A percentile compares a stretch with the other conserved stretches of the same genome.
phyloP scores from a whole-genome alignment of 1,139 yeast species.

The Komagataea norvegica region DNA sequence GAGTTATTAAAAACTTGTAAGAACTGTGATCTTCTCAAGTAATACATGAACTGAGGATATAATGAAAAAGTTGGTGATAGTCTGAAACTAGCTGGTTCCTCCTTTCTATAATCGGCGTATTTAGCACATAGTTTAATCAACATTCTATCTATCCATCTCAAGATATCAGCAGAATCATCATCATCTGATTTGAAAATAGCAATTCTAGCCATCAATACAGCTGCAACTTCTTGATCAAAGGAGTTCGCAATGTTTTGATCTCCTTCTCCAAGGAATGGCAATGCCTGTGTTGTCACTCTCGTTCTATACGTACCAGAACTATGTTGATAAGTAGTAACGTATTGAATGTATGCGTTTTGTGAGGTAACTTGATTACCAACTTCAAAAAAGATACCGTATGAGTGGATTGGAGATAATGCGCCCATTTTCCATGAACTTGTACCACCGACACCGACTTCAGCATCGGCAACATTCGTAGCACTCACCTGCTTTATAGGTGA shows the following conservation, averaged over 20 bases:
- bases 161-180: conserved; percentile 66
- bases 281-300: conserved; percentile 85
- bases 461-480: conserved; percentile 75
- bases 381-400: conserved; percentile 87
- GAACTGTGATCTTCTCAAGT: conserved; percentile 93
- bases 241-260: conserved; percentile 50
- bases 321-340: conserved; percentile 74
- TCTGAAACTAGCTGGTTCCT: conserved; percentile 70
- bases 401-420: conserved; percentile 76
- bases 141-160: conserved; percentile 83
- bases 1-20: conserved; percentile 95
- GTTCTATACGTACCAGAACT: conserved; percentile 78
- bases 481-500: conserved; percentile 53
- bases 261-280: conserved; percentile 40
- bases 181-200: conserved; percentile 88
- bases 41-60: conserved; percentile 94
- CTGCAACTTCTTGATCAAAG: conserved; percentile 99
- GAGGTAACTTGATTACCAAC: conserved; percentile 52
- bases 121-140: conserved; percentile 80
- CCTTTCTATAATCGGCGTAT: conserved; percentile 83
- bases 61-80: conserved; percentile 73
- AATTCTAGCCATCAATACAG: conserved; percentile 90
- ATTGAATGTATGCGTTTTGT: conserved; percentile 46
- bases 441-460: conserved; percentile 91
- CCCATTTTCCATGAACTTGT: conserved; percentile 85